Evolutionary conservation across 192 early-diverging fungal genomes (phyloP).

Genomic region (Coemansia sp.): DNA sequence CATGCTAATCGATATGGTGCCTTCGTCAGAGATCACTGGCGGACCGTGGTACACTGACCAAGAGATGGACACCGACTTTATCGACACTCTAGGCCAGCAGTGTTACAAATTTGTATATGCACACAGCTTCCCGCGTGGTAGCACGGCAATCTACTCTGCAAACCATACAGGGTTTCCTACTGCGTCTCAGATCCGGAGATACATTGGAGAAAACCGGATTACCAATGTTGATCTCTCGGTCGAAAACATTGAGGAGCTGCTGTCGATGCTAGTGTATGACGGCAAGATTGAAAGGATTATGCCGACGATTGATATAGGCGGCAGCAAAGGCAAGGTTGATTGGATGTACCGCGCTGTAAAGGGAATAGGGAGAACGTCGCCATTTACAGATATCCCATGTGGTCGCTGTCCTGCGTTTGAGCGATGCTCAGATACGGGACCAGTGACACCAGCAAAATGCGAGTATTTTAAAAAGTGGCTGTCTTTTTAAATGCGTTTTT

Average conservation of each 20-base stretch:
- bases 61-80: conserved; percentile 87
- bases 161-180: conserved; percentile 69
- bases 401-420: conserved; percentile 82
- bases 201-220: conserved; percentile 68
- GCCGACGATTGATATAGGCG: conserved; percentile 54
- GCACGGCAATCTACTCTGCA: conserved; percentile 60
- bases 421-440: conserved; percentile 71
- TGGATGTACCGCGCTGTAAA: conserved; percentile 76
- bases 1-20: conserved; percentile 80
- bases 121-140: conserved; percentile 46
- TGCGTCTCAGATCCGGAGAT: conserved; percentile 63
- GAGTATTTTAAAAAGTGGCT: conserved; percentile 82
- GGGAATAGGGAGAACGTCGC: conserved; percentile 49
- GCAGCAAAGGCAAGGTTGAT: conserved; percentile 56
- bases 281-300: conserved; percentile 74
- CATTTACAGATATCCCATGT: conserved; percentile 80
- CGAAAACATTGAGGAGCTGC: conserved; percentile 70
- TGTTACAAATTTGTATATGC: conserved; percentile 73
- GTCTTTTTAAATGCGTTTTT: conserved; percentile 42
- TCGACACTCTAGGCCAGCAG: conserved; percentile 68
- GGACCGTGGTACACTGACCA: conserved; percentile 93
- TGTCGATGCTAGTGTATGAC: conserved; percentile 85
- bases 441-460: conserved; percentile 75
- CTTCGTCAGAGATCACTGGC: conserved; percentile 85
- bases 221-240: conserved; percentile 68